These are phyloP conservation scores for Pleomassaria siparia DNA, from an alignment of 2,329 filamentous ascomycete species.

Conservation along the genomic window DNA sequence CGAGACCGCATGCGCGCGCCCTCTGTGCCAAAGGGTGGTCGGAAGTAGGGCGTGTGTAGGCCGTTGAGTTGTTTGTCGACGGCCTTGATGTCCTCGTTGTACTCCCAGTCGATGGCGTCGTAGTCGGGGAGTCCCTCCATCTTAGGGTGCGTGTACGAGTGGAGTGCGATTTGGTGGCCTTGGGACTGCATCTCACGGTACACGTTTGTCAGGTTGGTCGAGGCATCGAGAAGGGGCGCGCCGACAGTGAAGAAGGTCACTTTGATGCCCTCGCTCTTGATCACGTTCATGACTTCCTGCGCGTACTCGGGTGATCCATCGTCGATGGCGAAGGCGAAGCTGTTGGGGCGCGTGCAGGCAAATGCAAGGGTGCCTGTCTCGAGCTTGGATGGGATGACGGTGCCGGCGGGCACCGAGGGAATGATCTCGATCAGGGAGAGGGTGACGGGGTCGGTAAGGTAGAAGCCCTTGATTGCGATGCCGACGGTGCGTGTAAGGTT, in stretches of 20 bases:
- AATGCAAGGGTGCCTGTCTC: conserved; percentile 63
- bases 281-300: conserved; percentile 61
- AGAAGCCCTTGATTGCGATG: conserved; percentile 66
- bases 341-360: conserved; percentile 67
- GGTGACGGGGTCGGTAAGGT: conserved; percentile 52
- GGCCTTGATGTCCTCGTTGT: conserved; percentile 58
- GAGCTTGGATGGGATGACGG: conserved; percentile 60
- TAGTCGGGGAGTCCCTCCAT: conserved; percentile 59
- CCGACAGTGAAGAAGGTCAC: conserved; percentile 74
- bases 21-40: conserved; percentile 69
- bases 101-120: conserved; percentile 63
- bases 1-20: conserved; percentile 67
- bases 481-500: conserved; percentile 59
- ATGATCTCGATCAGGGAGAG: conserved; percentile 65
- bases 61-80: conserved; percentile 44
- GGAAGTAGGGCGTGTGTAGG: conserved; percentile 58
- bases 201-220: conserved; percentile 63
- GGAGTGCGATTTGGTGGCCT: conserved; percentile 69
- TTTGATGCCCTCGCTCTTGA: conserved; percentile 62
- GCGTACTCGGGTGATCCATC: conserved; percentile 64
- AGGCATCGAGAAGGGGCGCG: conserved; percentile 58
- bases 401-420: conserved; percentile 52
- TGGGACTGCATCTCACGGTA: conserved; percentile 64
- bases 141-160: conserved; percentile 70
- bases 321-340: conserved; percentile 72